Conservation (phyloP, 805 yeast species). For the Ogataea wickerhamii region DNA sequence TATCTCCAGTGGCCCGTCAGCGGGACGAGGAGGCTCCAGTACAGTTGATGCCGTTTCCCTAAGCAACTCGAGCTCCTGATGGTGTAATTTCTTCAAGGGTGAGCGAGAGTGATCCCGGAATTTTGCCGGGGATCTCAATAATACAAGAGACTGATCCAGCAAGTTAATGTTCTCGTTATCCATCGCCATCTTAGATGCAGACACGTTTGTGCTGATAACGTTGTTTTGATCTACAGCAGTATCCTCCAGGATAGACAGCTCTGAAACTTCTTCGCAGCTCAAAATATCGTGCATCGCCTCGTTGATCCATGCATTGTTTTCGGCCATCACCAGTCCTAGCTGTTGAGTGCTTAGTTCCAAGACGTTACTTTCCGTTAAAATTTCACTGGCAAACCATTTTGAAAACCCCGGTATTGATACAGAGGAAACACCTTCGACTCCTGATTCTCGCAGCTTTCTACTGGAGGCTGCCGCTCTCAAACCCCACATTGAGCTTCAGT, state of each 20-base stretch:
- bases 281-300: conserved; percentile 26
- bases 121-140: conserved; percentile 25
- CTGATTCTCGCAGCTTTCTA: conserved; percentile 11
- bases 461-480: conserved; percentile 22
- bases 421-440: conserved; percentile 10
- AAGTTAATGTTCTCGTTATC: conserved; percentile 1
- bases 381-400: conserved; percentile 33
- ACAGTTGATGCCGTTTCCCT: conserved; percentile 16
- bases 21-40: conserved; percentile 1
- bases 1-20: neutral
- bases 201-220: neutral
- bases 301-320: conserved; percentile 30
- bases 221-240: conserved; percentile 1
- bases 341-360: conserved; percentile 24
- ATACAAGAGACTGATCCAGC: conserved; percentile 12
- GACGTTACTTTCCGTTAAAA: conserved; percentile 23
- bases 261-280: conserved; percentile 11
- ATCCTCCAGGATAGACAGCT: conserved; percentile 10
- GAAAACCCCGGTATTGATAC: conserved; percentile 30
- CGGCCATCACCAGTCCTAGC: conserved; percentile 23
- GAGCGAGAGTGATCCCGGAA: conserved; percentile 16
- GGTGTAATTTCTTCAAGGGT: conserved; percentile 17
- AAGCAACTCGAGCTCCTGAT: conserved; percentile 17
- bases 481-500: conserved; percentile 27
- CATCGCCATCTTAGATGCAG: neutral